Evolutionary conservation across 805 yeast species (phyloP), one percentile per base, ranked within the genome.

Genomic region (Candida gorgasii): DNA sequence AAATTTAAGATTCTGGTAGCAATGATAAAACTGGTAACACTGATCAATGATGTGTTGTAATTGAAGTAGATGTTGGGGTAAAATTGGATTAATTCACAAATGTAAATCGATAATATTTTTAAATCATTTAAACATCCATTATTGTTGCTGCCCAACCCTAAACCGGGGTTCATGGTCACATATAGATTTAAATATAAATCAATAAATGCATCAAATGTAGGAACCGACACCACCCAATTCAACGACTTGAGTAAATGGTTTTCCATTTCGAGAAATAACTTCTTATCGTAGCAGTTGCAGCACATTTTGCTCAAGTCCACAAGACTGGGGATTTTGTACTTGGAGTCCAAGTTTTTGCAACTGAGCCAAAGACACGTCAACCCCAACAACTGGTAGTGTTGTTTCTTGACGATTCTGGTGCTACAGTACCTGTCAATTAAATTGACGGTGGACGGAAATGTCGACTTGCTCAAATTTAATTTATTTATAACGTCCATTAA

Each of bases 11-110:
- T 47, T 18, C 41, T 44, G 9, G 42, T 46, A 6, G 53, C 30
- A 8, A 48, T 42, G 39, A 72, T 58, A 38, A 69, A 64, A 24
- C 69, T 62, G 37, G 76, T 65, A 34, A 82, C 67, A 18, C 78
- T 72, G 32, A 82, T 58, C 40, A 65, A 67, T 9, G 85, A 71
- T 33, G 84, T 78, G 44, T 76, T 67, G 33, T 84, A 76, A 48
- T 71, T 72, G 57, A 78, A 76, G 43, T 80, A 76, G 44, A 83
- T 63, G 45, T 74, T 75, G 39, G 79, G 75, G 56, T 82, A 78
- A 59, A 84, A 82, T 46, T 79, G 81, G 42, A 82, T 72, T 52
- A 84, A 64, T 56, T 84, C 89, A 53, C 89, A 81, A 34, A 84
- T 59, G 63, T 80, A 79, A 45, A 78, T 63, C 12, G 87, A 72